phyloP scores from a whole-genome alignment of 2,329 filamentous ascomycete species.

The Phialophora expanda region DNA sequence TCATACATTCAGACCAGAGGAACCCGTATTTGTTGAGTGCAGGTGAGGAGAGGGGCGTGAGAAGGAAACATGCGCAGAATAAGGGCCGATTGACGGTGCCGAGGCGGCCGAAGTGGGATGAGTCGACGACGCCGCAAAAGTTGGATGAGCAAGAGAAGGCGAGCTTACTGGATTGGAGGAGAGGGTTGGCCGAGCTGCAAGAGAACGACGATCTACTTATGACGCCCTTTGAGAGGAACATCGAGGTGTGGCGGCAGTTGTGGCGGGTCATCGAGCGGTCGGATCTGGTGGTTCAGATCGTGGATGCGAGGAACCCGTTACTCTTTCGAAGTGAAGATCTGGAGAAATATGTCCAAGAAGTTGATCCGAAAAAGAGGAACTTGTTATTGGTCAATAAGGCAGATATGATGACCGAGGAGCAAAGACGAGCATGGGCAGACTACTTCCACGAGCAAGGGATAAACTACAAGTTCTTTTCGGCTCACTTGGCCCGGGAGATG shows the following conservation, averaged over 20 bases:
- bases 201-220: conserved; percentile 93
- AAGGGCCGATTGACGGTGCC: conserved; percentile 82
- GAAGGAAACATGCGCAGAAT: conserved; percentile 84
- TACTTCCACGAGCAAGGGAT: conserved; percentile 83
- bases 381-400: conserved; percentile 96
- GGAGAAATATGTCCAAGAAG: conserved; percentile 91
- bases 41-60: conserved; percentile 76
- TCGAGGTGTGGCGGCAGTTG: conserved; percentile 96
- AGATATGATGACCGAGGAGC: conserved; percentile 93
- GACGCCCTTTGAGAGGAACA: conserved; percentile 96
- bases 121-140: conserved; percentile 79
- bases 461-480: conserved; percentile 95
- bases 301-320: conserved; percentile 92
- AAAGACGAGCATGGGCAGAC: conserved; percentile 82
- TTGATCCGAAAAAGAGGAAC: conserved; percentile 86
- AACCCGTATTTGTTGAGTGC: conserved; percentile 91
- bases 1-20: conserved; percentile 94
- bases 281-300: conserved; percentile 95
- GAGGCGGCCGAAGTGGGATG: conserved; percentile 85
- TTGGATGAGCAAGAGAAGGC: conserved; percentile 80
- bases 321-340: conserved; percentile 94
- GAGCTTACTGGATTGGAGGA: conserved; percentile 82
- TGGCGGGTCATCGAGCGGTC: conserved; percentile 98
- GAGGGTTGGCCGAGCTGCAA: conserved; percentile 88
- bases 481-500: conserved; percentile 84